A percentile compares a stretch with the other conserved stretches of the same genome.
Evolutionary conservation across 805 yeast species (phyloP).

Genomic region (Kuraishia cidri): DNA sequence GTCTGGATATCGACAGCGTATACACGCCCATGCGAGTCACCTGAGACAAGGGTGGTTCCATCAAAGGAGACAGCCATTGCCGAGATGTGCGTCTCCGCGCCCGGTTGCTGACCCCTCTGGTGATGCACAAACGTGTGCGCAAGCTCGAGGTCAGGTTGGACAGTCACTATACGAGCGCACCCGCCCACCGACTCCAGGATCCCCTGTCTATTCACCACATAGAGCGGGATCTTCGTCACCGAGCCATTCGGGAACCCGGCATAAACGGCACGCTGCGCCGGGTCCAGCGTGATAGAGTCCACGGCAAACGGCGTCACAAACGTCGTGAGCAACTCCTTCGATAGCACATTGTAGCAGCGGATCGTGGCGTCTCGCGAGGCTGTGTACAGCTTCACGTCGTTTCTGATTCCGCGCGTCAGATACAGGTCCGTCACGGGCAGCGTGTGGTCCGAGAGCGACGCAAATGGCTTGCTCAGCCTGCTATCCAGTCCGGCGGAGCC

Average conservation of each 20-base stretch:
- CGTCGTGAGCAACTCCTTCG: constrained; percentile 47
- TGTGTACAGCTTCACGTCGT: constrained; percentile 59
- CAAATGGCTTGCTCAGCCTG: constrained; percentile 41
- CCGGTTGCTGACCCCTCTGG: constrained; percentile 14
- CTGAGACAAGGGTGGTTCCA: constrained; percentile 64
- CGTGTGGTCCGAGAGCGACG: constrained; percentile 53
- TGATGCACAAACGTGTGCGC: constrained; percentile 46
- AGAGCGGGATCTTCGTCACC: constrained; percentile 48
- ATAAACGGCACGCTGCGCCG: constrained; percentile 69
- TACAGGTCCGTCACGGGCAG: constrained; percentile 31
- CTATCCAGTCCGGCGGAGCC: constrained; percentile 21
- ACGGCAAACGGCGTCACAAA: constrained; percentile 59
- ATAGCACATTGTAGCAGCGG: constrained; percentile 53
- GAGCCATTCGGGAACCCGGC: constrained; percentile 60
- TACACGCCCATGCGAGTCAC: constrained; percentile 65
- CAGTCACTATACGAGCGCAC: constrained; percentile 36
- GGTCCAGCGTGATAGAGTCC: constrained; percentile 56
- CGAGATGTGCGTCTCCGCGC: constrained; percentile 30
- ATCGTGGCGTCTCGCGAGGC: constrained; percentile 69
- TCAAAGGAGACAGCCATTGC: constrained; percentile 58
- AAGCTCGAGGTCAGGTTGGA: constrained; percentile 40
- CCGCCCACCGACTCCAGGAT: constrained; percentile 56
- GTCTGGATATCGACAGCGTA: constrained; percentile 62
- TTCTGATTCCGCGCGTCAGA: constrained; percentile 36
- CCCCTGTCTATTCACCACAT: constrained; percentile 25